Conservation (phyloP, 2,329 filamentous ascomycete species). For the Ophiostoma populinum region DNA sequence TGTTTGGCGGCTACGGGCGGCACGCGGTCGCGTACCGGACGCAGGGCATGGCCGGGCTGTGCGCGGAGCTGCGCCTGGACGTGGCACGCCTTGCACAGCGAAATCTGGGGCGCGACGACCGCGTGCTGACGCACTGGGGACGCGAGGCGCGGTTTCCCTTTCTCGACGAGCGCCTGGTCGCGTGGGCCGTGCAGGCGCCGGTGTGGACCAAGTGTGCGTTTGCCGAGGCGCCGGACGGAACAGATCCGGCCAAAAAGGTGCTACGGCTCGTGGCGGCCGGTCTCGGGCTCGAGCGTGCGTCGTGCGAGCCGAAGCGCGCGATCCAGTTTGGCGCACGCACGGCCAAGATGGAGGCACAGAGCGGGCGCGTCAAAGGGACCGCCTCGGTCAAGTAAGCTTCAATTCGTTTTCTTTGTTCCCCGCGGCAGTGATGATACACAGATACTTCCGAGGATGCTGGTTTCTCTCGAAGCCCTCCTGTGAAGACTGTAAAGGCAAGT, state of each 20-base stretch:
- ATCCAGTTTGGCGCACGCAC: constrained; percentile 73
- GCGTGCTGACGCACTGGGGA: constrained; percentile 77
- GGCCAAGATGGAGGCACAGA: constrained; percentile 73
- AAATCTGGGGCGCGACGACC: constrained; percentile 89
- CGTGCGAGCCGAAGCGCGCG: constrained; percentile 19
- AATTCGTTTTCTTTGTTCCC: not conserved
- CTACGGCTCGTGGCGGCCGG: constrained; percentile 56
- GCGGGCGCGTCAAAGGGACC: constrained; percentile 50
- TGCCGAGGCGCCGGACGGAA: constrained; percentile 23
- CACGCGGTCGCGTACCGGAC: constrained; percentile 57
- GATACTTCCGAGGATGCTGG: constrained; percentile 54
- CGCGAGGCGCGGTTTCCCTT: constrained; percentile 82
- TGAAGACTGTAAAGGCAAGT: constrained; percentile 9
- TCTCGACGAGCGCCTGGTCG: constrained; percentile 73
- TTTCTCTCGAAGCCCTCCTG: constrained; percentile 15
- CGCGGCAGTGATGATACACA: constrained; percentile 51
- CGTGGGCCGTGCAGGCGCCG: constrained; percentile 56
- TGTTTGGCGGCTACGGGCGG: constrained; percentile 84
- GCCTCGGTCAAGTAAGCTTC: constrained; percentile 26
- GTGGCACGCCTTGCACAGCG: constrained; percentile 73
- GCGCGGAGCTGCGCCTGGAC: constrained; percentile 73
- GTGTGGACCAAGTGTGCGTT: constrained; percentile 86
- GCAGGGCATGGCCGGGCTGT: constrained; percentile 46
- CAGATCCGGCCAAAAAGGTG: constrained; percentile 63
- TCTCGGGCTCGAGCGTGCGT: constrained; percentile 46